Base-by-base conservation (phyloP, 192 early-diverging fungal genomes). In the Helicostylum pulchrum region DNA sequence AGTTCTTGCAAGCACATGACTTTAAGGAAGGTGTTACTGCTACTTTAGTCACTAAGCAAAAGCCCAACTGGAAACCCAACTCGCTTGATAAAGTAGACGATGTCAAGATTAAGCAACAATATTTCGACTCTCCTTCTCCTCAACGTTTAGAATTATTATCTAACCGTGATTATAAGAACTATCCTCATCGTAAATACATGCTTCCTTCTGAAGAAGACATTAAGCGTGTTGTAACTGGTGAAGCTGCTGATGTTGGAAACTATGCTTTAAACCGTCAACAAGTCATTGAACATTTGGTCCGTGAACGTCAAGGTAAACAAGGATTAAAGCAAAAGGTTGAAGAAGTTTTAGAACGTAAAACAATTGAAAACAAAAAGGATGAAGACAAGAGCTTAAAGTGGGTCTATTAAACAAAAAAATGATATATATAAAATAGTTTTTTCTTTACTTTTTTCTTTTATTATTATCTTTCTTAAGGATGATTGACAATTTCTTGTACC, bases 11-110 rank as follows among this genome's bases (percentile, higher is more conserved):
- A 11, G 85, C 80, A 1, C 85, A 84, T 50, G 96, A 99, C 71
- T 94, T 99, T 67, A 69, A 80, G 46, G 94, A 95, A 82, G 96
- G 97, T 12, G 94, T 98, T 0, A 88, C 70, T 12, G 87, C 90
- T 14, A 71, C 80, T 30, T 78, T 99, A 62, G 78, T 96, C 43
- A 77, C 86, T 63, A 92, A 93, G 61, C 65, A 77, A 19, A 62
- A 69, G 4, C 83, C 94, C 3, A 44, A 81, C 57, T 99, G 96
- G 95, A 61, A 87, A 7, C 93, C 93, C 0, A 49, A 83, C 0
- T 71, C 77, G 2, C 50, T 92, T 15, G 73, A 70, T 4, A 75
- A 74, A 0, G 79, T 88, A 8, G 66, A 83, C 19, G 77, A 83
- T 51, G 36, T 66, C 9, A 68, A 77, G 50, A 77, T 90, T 66